Percentiles rank a stretch among this genome's conserved stretches.
phyloP scores from a whole-genome alignment of 73 alveolate genomes.

The Paramecium bursaria region DNA sequence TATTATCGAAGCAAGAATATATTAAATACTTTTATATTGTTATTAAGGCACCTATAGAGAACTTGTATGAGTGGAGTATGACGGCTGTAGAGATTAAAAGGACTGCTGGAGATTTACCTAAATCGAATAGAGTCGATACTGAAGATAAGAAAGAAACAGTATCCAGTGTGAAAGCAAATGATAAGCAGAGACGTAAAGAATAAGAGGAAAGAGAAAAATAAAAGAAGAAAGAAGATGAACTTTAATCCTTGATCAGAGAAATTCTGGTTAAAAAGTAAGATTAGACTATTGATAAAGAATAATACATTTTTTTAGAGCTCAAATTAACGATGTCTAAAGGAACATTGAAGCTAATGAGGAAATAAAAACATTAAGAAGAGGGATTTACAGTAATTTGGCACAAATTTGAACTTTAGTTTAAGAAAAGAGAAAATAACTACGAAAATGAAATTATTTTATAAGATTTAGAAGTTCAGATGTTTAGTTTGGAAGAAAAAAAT shows the following conservation, averaged over 20 bases:
- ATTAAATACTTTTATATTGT: slow-evolving; percentile 35
- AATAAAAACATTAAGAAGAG: slow-evolving; percentile 37
- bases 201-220: too few species aligned
- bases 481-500: slow-evolving; percentile 45
- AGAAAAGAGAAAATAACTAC: slow-evolving; percentile 38
- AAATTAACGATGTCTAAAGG: slow-evolving; percentile 10
- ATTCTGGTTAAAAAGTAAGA: too few species aligned
- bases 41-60: background rate
- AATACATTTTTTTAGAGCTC: slow-evolving; percentile 30
- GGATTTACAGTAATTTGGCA: slow-evolving; percentile 49
- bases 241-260: too few species aligned
- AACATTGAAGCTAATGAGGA: slow-evolving; percentile 20
- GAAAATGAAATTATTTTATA: slow-evolving; percentile 13
- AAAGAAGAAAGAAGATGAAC: background rate
- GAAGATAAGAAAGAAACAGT: too few species aligned
- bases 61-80: slow-evolving; percentile 15
- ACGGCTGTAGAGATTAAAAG: slow-evolving; percentile 10
- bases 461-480: slow-evolving; percentile 53
- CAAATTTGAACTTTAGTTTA: slow-evolving; percentile 1
- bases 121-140: too few species aligned
- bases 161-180: slow-evolving; percentile 14
- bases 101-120: too few species aligned
- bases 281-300: slow-evolving; percentile 36
- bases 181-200: background rate
- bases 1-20: background rate